A percentile compares a stretch with the other conserved stretches of the same genome.
Evolutionary conservation across 1,284 basidiomycete species (phyloP).

Genomic region (Marasmius fiardii): DNA sequence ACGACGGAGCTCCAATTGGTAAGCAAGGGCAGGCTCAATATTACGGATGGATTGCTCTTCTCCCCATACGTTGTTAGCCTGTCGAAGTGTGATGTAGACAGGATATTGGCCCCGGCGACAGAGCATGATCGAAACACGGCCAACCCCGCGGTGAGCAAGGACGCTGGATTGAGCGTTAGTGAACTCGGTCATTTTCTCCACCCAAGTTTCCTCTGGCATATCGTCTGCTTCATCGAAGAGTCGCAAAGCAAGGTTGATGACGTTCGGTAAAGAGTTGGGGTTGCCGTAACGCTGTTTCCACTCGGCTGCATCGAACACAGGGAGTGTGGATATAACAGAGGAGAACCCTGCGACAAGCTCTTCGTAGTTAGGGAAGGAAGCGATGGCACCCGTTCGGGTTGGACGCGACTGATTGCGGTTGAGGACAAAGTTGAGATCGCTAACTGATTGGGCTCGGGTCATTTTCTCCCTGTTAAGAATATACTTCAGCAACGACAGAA

Average conservation of each 20-base stretch:
- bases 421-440: slow-evolving; percentile 91
- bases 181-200: slow-evolving; percentile 70
- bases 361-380: slow-evolving; percentile 80
- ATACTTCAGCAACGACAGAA: slow-evolving; percentile 17
- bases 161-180: slow-evolving; percentile 70
- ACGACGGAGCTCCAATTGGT: slow-evolving; percentile 96
- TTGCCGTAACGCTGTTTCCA: slow-evolving; percentile 73
- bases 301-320: slow-evolving; percentile 69
- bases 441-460: slow-evolving; percentile 82
- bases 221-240: slow-evolving; percentile 78
- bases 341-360: slow-evolving; percentile 75
- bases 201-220: slow-evolving; percentile 78
- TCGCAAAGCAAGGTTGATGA: slow-evolving; percentile 90
- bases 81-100: slow-evolving; percentile 90
- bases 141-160: slow-evolving; percentile 77
- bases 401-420: slow-evolving; percentile 82
- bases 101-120: slow-evolving; percentile 93
- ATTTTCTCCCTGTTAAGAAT: slow-evolving; percentile 26
- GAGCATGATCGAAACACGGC: slow-evolving; percentile 90
- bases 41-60: slow-evolving; percentile 98
- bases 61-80: slow-evolving; percentile 74
- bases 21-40: slow-evolving; percentile 97
- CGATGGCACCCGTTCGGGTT: slow-evolving; percentile 83
- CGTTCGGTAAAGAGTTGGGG: slow-evolving; percentile 79
- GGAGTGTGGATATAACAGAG: slow-evolving; percentile 66